Base-by-base conservation (phyloP, 371 early-diverging fungal species). In the Batkoa obscura region DNA sequence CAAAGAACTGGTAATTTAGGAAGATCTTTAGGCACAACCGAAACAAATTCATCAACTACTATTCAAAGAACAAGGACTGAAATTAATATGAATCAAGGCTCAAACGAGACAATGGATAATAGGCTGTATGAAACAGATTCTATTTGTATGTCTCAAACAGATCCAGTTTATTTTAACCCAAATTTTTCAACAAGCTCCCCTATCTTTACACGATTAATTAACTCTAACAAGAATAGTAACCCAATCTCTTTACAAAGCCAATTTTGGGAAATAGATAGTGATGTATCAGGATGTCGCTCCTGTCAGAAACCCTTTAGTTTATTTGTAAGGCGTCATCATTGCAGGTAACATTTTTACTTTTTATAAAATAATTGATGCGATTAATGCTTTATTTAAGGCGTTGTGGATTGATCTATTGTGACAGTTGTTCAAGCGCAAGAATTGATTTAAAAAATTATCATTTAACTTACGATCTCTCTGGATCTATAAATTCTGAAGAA, bases 321-420 rank as follows among this genome's bases (percentile, higher is more conserved):
- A 33, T 55, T 35, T 13, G 9, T 55, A 41, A 15, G 55, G 30
- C 8, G 55, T 13, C 55, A 55, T 31, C 55, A 55, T 32, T 55
- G 55, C 43, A 55, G 55, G 55, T 55, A 55, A 31, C 10, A 34
- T 6, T 32, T 34, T 5, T 6, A 32, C 36, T 41, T 9, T 43
- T n/a, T 23, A 9, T 9, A 15, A 31, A 6, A 5, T 3, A 3
- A 31, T 48, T 32, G 5, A 31, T 8, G 49, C 15, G 13, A 5
- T 30, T 33, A 13, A 30, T 23, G 30, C 4, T 23, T 31, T n/a
- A 4, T 23, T 33, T 41, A 33, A 55, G 55, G 55, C 36, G 55
- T 4, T 55, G 55, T 33, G 55, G 55, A 13, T 43, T 55, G 1
- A 43, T 55, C n/a, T 33, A 43, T 6, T 55, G 55, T 31, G 55